These are phyloP conservation scores for Silene coronaria DNA, from an alignment of 179 eudicot species.

Conservation along the genomic window DNA sequence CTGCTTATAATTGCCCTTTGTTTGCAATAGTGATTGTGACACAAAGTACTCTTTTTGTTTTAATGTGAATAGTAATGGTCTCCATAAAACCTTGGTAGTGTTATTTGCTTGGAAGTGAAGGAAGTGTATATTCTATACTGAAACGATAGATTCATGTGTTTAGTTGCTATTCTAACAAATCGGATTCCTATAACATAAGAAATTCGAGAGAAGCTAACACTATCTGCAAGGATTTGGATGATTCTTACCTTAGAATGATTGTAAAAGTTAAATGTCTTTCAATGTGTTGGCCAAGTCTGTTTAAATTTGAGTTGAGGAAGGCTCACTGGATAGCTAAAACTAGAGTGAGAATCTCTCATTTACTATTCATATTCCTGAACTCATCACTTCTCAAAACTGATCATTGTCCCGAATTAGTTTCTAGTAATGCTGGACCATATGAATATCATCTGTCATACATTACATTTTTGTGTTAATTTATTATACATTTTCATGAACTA, in stretches of 20 bases:
- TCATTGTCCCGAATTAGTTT: background rate
- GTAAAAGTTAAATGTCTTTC: background rate
- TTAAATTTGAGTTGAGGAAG: background rate
- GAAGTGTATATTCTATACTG: too few species aligned
- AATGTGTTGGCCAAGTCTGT: background rate
- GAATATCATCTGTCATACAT: background rate
- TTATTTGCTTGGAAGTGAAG: too few species aligned
- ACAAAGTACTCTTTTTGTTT: background rate
- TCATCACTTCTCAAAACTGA: background rate
- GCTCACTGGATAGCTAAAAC: conserved; percentile 3
- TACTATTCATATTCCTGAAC: background rate
- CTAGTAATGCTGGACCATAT: background rate
- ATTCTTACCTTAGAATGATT: background rate
- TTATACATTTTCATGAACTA: conserved; percentile 13
- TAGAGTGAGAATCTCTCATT: background rate
- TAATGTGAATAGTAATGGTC: background rate
- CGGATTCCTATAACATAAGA: too few species aligned
- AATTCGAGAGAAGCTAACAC: too few species aligned
- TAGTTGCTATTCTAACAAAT: too few species aligned
- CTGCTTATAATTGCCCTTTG: background rate
- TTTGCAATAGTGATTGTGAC: background rate
- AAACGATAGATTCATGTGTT: too few species aligned
- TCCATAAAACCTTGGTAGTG: background rate
- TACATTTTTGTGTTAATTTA: background rate
- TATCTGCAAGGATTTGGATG: background rate